Conservation (phyloP, 768 basidiomycete species). For the Trametes punicea region DNA sequence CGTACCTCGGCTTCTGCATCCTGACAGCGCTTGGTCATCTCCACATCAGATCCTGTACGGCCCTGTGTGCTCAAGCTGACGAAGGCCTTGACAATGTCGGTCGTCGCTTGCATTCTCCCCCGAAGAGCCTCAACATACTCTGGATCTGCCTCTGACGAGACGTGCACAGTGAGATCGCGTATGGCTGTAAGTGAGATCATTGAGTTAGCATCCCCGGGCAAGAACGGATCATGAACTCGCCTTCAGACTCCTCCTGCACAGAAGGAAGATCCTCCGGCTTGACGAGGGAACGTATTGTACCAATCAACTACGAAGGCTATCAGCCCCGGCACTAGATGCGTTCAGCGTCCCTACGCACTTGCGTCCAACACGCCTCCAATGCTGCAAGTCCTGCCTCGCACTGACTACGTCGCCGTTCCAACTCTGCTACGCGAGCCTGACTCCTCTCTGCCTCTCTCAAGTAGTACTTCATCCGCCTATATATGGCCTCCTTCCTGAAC, state of each 20-base stretch:
- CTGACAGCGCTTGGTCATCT: constrained; percentile 18
- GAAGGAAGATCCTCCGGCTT: constrained; percentile 27
- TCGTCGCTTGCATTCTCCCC: constrained; percentile 27
- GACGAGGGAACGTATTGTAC: constrained; percentile 28
- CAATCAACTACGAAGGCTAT: constrained; percentile 22
- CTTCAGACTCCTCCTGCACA: constrained; percentile 23
- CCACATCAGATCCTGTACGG: constrained; percentile 12
- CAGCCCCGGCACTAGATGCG: neutral
- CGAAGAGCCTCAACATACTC: constrained; percentile 24
- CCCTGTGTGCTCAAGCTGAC: constrained; percentile 20
- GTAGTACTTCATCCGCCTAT: constrained; percentile 31
- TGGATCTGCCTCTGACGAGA: constrained; percentile 24
- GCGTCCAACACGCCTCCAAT: constrained; percentile 31
- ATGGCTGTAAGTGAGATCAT: constrained; percentile 18
- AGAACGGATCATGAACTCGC: constrained; percentile 13
- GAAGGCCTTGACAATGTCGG: constrained; percentile 27
- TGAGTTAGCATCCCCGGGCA: neutral
- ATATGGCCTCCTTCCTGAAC: constrained; percentile 34
- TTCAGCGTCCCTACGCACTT: constrained; percentile 16
- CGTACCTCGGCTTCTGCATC: constrained; percentile 28
- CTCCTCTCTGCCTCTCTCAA: constrained; percentile 31
- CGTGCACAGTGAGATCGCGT: constrained; percentile 24
- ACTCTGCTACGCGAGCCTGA: constrained; percentile 26
- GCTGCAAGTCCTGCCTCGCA: constrained; percentile 31
- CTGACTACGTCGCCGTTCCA: constrained; percentile 27